Percentiles rank a stretch among this genome's conserved stretches.
Evolutionary conservation across 495 filamentous ascomycete species (phyloP).

Genomic region (Aspergillus kassunensis): DNA sequence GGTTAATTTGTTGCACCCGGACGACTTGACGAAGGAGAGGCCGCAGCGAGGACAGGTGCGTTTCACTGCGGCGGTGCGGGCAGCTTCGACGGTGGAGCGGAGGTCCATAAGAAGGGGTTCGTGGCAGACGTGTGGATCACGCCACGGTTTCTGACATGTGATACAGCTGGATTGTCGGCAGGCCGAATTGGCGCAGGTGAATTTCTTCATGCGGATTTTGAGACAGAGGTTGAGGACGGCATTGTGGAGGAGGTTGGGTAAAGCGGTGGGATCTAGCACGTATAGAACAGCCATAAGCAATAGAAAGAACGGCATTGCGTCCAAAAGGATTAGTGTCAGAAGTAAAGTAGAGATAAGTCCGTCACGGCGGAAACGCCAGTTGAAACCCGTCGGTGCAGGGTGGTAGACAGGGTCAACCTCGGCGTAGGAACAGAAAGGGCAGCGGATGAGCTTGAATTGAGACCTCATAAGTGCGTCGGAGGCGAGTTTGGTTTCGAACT

Average conservation of each 20-base stretch:
- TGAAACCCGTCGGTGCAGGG: slow-evolving; percentile 39
- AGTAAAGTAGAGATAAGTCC: slow-evolving; percentile 34
- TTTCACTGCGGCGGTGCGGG: slow-evolving; percentile 90
- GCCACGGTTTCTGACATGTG: slow-evolving; percentile 63
- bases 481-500: slow-evolving; percentile 72
- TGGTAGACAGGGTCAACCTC: slow-evolving; percentile 79
- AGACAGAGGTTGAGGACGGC: slow-evolving; percentile 62
- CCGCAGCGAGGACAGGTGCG: slow-evolving; percentile 89
- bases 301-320: slow-evolving; percentile 50
- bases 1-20: slow-evolving; percentile 95
- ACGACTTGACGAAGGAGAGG: slow-evolving; percentile 84
- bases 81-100: slow-evolving; percentile 81
- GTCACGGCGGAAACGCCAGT: slow-evolving; percentile 51
- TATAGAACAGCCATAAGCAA: slow-evolving; percentile 47
- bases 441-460: slow-evolving; percentile 70
- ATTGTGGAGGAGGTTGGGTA: slow-evolving; percentile 40
- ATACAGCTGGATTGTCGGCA: slow-evolving; percentile 74
- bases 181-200: slow-evolving; percentile 62
- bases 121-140: slow-evolving; percentile 64
- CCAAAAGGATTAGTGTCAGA: slow-evolving; percentile 35
- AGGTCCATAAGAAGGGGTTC: slow-evolving; percentile 63
- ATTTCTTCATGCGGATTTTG: slow-evolving; percentile 62
- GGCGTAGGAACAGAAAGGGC: slow-evolving; percentile 88
- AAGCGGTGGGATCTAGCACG: slow-evolving; percentile 33
- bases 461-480: slow-evolving; percentile 68